These are phyloP conservation scores for Camelina neglecta DNA, from an alignment of 345 rosid genomes.

Conservation along the genomic window DNA sequence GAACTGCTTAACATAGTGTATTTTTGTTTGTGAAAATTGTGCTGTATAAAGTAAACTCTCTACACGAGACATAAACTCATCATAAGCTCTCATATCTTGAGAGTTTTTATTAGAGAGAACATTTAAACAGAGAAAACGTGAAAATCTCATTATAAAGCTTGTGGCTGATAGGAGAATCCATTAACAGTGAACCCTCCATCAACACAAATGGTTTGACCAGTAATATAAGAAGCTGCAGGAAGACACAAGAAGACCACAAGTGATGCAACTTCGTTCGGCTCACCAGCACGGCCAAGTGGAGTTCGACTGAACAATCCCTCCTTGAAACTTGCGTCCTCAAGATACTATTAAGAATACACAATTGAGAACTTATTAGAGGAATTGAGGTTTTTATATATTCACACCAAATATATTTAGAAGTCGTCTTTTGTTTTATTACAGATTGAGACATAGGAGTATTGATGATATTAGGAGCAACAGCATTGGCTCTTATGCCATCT, in stretches of 20 bases:
- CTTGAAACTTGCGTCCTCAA: background rate
- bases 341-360: background rate
- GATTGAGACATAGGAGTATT: slow-evolving; percentile 46
- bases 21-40: too few species aligned
- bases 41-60: too few species aligned
- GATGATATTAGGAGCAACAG: slow-evolving; percentile 56
- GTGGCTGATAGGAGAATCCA: background rate
- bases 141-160: background rate
- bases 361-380: background rate
- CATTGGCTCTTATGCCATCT: slow-evolving; percentile 62
- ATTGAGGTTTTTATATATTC: background rate
- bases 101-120: background rate
- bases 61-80: too few species aligned
- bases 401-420: too few species aligned
- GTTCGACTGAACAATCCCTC: background rate
- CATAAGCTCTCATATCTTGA: too few species aligned
- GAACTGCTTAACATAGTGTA: too few species aligned
- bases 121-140: background rate
- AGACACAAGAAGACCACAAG: background rate
- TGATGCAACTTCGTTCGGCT: background rate
- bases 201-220: background rate
- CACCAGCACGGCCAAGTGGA: background rate
- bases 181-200: background rate
- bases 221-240: background rate
- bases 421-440: background rate